Evolutionary conservation across 1,139 yeast genomes (phyloP).

Genomic region (Suhomyces atakaporum): DNA sequence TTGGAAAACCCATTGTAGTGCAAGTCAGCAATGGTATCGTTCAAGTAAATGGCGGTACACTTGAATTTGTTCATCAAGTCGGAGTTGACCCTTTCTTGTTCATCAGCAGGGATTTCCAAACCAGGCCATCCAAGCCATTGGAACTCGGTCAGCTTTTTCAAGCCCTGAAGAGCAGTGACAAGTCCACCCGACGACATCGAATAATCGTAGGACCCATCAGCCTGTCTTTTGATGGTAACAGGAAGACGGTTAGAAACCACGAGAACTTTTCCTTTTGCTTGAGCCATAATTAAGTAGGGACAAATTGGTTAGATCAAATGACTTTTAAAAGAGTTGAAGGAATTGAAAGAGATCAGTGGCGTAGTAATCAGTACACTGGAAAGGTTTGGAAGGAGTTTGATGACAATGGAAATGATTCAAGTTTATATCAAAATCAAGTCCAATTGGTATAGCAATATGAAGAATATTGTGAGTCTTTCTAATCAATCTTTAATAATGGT

Average conservation of each 20-base stretch:
- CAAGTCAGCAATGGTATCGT: slow-evolving; percentile 88
- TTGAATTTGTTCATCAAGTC: slow-evolving; percentile 79
- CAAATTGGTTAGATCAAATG: neutral
- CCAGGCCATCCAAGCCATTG: slow-evolving; percentile 99
- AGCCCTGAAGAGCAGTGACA: slow-evolving; percentile 92
- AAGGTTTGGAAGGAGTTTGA: no score
- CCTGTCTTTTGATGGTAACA: slow-evolving; percentile 77
- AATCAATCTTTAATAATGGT: no score
- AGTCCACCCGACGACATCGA: slow-evolving; percentile 96
- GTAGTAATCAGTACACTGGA: no score
- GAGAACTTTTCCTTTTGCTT: slow-evolving; percentile 78
- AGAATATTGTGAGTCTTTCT: no score
- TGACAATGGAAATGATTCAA: no score
- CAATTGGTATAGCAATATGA: no score
- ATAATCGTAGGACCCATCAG: slow-evolving; percentile 61
- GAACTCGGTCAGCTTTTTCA: slow-evolving; percentile 80
- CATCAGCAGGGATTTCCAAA: slow-evolving; percentile 77
- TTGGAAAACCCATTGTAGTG: slow-evolving; percentile 97
- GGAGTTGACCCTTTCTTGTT: slow-evolving; percentile 64
- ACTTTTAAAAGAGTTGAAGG: neutral
- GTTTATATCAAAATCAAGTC: no score
- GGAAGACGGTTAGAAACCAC: slow-evolving; percentile 96
- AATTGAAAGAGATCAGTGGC: neutral
- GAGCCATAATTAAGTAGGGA: slow-evolving; percentile 21
- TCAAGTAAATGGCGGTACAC: slow-evolving; percentile 86